Evolutionary conservation across 768 basidiomycete species (phyloP).

Genomic region (Suillus alpinus): DNA sequence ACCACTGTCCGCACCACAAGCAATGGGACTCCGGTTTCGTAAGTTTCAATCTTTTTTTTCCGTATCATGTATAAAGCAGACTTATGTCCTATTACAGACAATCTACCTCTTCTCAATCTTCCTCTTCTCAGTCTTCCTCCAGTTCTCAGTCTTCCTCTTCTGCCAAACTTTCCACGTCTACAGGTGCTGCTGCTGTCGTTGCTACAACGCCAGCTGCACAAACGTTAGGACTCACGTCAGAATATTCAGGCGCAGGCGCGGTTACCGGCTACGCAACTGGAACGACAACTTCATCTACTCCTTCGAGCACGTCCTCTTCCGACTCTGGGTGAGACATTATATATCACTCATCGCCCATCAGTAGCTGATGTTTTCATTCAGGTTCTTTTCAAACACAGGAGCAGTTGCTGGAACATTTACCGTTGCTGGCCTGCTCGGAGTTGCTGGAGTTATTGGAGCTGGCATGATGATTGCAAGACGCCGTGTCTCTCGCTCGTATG

Average conservation of each 20-base stretch:
- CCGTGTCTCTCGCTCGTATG: conserved; percentile 21
- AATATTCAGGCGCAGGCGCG: neutral
- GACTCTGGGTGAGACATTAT: conserved; percentile 13
- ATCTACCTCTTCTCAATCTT: neutral
- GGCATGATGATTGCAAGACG: conserved; percentile 28
- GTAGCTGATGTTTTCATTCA: conserved; percentile 12
- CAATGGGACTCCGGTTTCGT: conserved; percentile 11
- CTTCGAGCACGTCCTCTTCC: conserved; percentile 15
- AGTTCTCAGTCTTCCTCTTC: neutral
- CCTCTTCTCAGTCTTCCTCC: neutral
- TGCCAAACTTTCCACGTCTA: conserved; percentile 2
- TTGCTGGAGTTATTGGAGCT: conserved; percentile 30
- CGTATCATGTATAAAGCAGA: neutral
- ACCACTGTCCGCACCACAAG: neutral
- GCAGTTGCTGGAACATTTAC: conserved; percentile 47
- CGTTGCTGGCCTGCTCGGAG: conserved; percentile 35
- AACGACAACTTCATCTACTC: conserved; percentile 13
- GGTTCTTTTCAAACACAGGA: conserved; percentile 46
- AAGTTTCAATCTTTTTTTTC: neutral
- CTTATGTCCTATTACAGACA: conserved; percentile 7
- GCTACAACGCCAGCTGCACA: conserved; percentile 4
- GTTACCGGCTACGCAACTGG: neutral
- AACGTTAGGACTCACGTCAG: neutral
- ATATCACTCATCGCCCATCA: neutral
- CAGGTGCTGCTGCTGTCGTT: neutral